Conservation (phyloP, 2,329 filamentous ascomycete genomes). For the Trichoderma pleuroti region DNA sequence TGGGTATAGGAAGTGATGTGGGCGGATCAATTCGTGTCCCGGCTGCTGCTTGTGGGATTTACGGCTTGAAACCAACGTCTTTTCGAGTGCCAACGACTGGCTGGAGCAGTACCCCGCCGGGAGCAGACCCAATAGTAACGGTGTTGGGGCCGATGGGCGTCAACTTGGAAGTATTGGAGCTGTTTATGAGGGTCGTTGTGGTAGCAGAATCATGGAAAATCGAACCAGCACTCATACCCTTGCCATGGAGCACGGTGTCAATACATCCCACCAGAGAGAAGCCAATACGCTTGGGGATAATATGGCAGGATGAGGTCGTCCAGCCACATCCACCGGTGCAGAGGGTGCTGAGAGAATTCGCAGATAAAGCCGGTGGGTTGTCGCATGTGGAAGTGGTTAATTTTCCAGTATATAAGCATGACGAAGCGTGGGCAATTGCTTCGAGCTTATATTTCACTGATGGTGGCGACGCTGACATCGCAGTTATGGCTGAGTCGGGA, state of each 20-base stretch:
- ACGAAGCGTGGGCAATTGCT: neutral
- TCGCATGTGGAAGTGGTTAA: neutral
- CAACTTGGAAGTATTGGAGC: neutral
- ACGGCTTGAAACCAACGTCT: neutral
- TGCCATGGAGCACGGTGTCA: neutral
- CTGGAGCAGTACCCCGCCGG: neutral
- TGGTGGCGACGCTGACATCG: neutral
- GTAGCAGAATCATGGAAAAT: neutral
- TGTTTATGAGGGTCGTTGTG: neutral
- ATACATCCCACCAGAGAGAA: neutral
- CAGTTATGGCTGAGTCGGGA: neutral
- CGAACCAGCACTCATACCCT: neutral
- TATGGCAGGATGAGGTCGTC: neutral
- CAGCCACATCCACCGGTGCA: neutral
- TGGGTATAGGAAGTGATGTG: neutral
- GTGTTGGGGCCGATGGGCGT: neutral
- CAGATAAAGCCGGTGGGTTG: neutral
- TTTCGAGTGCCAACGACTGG: neutral
- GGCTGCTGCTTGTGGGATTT: neutral
- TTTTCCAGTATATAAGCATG: neutral
- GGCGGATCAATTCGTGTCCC: neutral
- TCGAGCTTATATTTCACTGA: neutral
- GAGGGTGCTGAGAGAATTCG: neutral
- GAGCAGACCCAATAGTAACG: neutral
- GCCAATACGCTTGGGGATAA: neutral